Conservation (phyloP, 768 basidiomycete species). For the Chlorophyllum brunneum region DNA sequence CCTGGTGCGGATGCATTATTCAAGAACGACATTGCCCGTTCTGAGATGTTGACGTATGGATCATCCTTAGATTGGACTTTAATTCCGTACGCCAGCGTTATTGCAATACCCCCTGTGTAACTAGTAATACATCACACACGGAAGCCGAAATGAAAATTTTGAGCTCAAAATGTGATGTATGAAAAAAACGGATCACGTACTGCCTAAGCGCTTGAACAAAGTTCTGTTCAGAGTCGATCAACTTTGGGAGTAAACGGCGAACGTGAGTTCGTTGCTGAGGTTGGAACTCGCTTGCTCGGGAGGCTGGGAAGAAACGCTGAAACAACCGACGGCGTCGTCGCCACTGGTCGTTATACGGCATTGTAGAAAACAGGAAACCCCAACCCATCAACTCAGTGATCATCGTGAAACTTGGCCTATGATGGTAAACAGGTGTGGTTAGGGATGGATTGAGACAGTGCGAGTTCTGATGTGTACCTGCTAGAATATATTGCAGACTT, state of each 20-base stretch:
- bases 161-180: neutral
- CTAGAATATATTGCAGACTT: slow-evolving; percentile 41
- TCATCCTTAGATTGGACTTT: slow-evolving; percentile 33
- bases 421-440: neutral
- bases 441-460: neutral
- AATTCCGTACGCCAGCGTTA: slow-evolving; percentile 41
- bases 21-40: slow-evolving; percentile 29
- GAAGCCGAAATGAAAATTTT: neutral
- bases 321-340: slow-evolving; percentile 35
- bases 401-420: slow-evolving; percentile 22
- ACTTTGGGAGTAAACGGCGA: slow-evolving; percentile 16
- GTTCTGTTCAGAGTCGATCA: slow-evolving; percentile 33
- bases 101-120: slow-evolving; percentile 33
- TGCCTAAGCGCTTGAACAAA: slow-evolving; percentile 25
- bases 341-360: slow-evolving; percentile 39
- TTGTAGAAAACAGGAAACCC: slow-evolving; percentile 31
- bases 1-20: slow-evolving; percentile 7
- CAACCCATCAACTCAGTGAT: slow-evolving; percentile 31
- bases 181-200: slow-evolving; percentile 22
- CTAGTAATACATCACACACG: slow-evolving; percentile 17
- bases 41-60: slow-evolving; percentile 35
- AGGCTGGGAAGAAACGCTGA: slow-evolving; percentile 34
- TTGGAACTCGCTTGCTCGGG: neutral
- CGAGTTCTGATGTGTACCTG: slow-evolving; percentile 14
- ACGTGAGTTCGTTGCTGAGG: slow-evolving; percentile 6